These are phyloP conservation scores for Chaetomium globosum DNA, from an alignment of 2,329 filamentous ascomycete genomes.

Conservation along the genomic window DNA sequence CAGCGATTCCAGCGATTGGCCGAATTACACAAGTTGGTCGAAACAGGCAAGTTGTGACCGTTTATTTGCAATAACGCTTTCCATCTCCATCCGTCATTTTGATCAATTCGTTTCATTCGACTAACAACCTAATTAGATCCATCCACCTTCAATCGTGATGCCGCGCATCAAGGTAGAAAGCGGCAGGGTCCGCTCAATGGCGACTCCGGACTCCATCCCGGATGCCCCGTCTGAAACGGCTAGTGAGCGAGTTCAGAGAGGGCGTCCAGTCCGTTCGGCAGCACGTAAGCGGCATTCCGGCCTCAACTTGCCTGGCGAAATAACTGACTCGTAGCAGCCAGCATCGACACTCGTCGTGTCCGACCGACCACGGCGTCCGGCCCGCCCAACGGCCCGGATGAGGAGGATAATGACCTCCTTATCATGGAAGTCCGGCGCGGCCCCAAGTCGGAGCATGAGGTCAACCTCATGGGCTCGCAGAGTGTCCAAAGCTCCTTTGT, in stretches of 20 bases:
- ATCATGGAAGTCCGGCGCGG: constrained; percentile 39
- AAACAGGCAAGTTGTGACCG: constrained; percentile 8
- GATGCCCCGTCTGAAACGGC: constrained; percentile 17
- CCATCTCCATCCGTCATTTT: not conserved
- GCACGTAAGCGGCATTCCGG: constrained; percentile 31
- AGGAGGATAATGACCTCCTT: constrained; percentile 35
- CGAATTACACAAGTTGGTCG: not conserved
- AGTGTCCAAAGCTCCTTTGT: constrained; percentile 39
- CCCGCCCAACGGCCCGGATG: constrained; percentile 19
- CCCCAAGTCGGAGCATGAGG: constrained; percentile 20
- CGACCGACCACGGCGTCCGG: constrained; percentile 12
- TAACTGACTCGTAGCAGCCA: constrained; percentile 36
- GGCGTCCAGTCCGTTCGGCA: constrained; percentile 30
- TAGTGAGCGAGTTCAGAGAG: constrained; percentile 21
- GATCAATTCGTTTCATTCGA: not conserved
- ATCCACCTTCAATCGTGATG: not conserved
- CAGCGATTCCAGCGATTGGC: not conserved
- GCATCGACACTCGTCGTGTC: constrained; percentile 36
- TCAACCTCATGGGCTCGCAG: constrained; percentile 18
- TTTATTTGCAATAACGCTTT: not conserved
- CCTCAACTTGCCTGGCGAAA: not conserved
- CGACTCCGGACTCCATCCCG: not conserved
- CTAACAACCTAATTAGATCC: not conserved
- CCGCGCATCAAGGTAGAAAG: constrained; percentile 24
- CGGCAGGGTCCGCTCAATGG: not conserved